phyloP scores from a whole-genome alignment of 1,284 basidiomycete species.

The Coriolopsis trogii region DNA sequence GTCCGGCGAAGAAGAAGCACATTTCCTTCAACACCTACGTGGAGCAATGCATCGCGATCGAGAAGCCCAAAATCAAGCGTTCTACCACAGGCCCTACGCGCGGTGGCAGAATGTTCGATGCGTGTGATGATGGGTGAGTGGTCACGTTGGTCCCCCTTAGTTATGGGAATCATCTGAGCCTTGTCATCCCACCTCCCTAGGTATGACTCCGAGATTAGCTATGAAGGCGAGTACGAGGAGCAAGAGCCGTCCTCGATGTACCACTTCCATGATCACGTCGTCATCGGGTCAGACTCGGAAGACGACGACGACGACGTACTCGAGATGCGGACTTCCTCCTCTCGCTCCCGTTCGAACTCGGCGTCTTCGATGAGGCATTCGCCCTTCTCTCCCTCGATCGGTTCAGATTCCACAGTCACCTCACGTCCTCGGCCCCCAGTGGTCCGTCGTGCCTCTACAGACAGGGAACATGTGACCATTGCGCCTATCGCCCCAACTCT shows the following conservation, averaged over 20 bases:
- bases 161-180: too few relatives aligned
- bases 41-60: conserved; percentile 96
- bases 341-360: conserved; percentile 44
- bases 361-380: conserved; percentile 33
- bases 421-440: conserved; percentile 33
- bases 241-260: conserved; percentile 30
- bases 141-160: conserved; percentile 5
- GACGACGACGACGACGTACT: conserved; percentile 66
- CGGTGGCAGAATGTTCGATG: conserved; percentile 31
- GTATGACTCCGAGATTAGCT: conserved; percentile 60
- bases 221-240: conserved; percentile 37
- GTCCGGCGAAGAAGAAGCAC: conserved; percentile 67
- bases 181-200: conserved; percentile 34
- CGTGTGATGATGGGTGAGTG: conserved; percentile 68
- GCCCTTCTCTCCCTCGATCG: conserved; percentile 14
- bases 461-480: conserved; percentile 80
- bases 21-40: conserved; percentile 99
- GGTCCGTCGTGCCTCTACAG: conserved; percentile 41
- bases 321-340: conserved; percentile 56
- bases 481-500: conserved; percentile 94
- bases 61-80: conserved; percentile 54
- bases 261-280: conserved; percentile 38
- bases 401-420: conserved; percentile 17
- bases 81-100: conserved; percentile 22
- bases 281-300: conserved; percentile 41